phyloP scores from a whole-genome alignment of 108 stramenopile species.

The Aurantiochytrium sp. region DNA sequence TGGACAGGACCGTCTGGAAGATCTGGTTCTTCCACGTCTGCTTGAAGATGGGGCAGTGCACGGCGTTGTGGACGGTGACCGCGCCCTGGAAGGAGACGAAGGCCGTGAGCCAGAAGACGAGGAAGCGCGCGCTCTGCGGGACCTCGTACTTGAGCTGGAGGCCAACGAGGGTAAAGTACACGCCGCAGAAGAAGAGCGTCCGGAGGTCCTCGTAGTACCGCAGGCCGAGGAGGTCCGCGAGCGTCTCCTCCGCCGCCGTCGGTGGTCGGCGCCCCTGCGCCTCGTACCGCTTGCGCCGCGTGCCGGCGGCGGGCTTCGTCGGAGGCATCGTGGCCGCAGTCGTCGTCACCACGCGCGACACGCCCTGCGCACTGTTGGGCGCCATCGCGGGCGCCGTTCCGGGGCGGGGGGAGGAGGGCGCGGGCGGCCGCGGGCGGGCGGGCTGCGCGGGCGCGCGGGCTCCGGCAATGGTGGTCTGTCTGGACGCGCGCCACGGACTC shows the following conservation, averaged over 20 bases:
- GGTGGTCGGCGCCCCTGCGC: background rate
- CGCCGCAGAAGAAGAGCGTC: background rate
- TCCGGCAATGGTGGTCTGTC: too few species aligned
- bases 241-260: background rate
- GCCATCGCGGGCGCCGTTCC: too few species aligned
- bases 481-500: too few species aligned
- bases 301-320: too few species aligned
- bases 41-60: constrained; percentile 18
- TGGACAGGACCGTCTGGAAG: background rate
- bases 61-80: constrained; percentile 5
- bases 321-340: too few species aligned
- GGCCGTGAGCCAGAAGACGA: constrained; percentile 3
- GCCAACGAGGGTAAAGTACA: background rate
- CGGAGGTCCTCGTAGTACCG: constrained; percentile 26
- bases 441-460: too few species aligned
- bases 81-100: constrained; percentile 19
- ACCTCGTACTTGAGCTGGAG: background rate
- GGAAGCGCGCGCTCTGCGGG: background rate
- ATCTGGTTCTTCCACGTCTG: constrained; percentile 15
- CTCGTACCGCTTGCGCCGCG: background rate
- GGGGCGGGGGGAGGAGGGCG: too few species aligned
- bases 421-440: too few species aligned
- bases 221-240: background rate
- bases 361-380: too few species aligned
- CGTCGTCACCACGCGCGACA: too few species aligned